These are phyloP conservation scores for Emmonsiellopsis sp. DNA, from an alignment of 2,329 filamentous ascomycete genomes.

Conservation along the genomic window DNA sequence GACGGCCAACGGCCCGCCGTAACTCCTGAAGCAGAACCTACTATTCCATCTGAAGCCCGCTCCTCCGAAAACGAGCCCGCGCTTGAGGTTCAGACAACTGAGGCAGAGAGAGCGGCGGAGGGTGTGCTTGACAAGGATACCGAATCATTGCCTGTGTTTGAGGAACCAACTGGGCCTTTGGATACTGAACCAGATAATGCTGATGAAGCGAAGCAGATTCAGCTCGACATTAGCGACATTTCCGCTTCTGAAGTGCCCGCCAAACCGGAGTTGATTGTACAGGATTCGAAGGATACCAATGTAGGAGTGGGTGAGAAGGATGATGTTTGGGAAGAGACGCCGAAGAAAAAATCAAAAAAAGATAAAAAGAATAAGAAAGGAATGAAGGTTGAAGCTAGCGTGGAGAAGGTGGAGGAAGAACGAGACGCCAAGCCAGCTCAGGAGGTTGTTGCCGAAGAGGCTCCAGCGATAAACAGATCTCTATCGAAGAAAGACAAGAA, in stretches of 20 bases:
- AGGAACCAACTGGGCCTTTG: neutral
- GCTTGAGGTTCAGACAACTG: neutral
- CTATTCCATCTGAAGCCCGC: neutral
- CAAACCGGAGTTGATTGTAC: neutral
- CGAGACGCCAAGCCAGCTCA: neutral
- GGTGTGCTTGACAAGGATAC: neutral
- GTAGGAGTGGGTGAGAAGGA: conserved; percentile 9
- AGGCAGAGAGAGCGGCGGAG: neutral
- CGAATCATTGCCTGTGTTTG: neutral
- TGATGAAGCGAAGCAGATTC: neutral
- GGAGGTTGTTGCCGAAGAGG: neutral
- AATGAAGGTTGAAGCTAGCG: neutral
- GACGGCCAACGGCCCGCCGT: neutral
- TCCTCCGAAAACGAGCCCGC: neutral
- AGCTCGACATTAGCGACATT: neutral
- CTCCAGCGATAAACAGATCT: neutral
- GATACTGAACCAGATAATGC: neutral
- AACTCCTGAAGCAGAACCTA: neutral
- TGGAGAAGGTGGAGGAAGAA: neutral
- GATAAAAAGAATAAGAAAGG: conserved; percentile 12
- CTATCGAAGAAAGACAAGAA: neutral
- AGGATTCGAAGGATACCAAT: neutral
- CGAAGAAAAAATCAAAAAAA: conserved; percentile 18
- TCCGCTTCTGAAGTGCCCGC: neutral
- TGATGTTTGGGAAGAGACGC: conserved; percentile 13